Base-by-base conservation (phyloP, 2,329 filamentous ascomycete genomes). In the Dichotomopilus funicola region DNA sequence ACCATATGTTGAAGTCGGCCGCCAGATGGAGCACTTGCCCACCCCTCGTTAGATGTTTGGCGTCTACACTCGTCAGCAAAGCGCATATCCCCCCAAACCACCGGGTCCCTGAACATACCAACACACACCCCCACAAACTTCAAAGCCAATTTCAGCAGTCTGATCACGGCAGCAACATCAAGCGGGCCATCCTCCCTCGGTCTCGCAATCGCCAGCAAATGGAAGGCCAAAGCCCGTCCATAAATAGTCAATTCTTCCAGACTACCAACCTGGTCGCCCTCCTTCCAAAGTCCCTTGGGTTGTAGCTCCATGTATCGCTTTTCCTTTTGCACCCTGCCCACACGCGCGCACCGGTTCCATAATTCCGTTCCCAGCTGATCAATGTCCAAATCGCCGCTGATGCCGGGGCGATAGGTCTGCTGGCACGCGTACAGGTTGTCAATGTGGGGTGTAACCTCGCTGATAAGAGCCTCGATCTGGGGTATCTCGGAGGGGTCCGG, bases 61-160 rank as follows among this genome's bases (percentile, higher is more conserved):
- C 71, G n/a, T 81, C 80, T 77, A 8, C 10, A 12, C 37, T 27
- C 48, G 42, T 65, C 51, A 63, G 37, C 19, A 11, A 47, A 9
- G 5, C 8, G 3, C 5, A 27, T 47, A 5, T n/a, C 5, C 6
- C 37, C 37, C 37, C 37, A 38, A 11, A 19, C 2, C 6, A 10
- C 36, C 9, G 5, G 5, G 19, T 9, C 10, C 7, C 5, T 10
- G 2, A 31, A 57, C 72, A 66, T 74, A 78, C 81, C 78, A 44
- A 94, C 73, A 62, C 86, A 90, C 42, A 74, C 74, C 63, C 76
- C 81, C 19, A 78, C 79, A 5, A 85, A 77, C 66, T 85, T 88
- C 55, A 95, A 72, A 9, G 84, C 85, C 61, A 89, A 71, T 64
- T 80, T 85, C 66, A 89, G 73, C 19, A 89, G 68, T 54, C 87